These are phyloP conservation scores for Thamnidium elegans DNA, from an alignment of 192 early-diverging fungal species.

Conservation along the genomic window DNA sequence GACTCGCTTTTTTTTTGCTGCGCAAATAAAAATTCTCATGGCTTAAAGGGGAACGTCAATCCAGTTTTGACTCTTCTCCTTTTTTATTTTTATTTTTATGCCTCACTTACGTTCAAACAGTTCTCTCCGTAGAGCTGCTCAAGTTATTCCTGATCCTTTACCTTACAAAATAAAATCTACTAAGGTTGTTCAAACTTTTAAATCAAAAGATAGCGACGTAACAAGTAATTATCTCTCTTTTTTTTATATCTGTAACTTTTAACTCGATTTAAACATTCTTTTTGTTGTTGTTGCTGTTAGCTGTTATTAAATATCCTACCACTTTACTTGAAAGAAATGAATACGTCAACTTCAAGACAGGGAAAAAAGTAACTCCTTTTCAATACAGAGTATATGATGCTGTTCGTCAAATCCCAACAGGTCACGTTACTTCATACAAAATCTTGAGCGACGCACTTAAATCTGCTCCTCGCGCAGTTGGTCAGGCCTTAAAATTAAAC, in stretches of 20 bases:
- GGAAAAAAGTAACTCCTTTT: slow-evolving; percentile 61
- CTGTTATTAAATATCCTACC: slow-evolving; percentile 1
- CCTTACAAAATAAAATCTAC: no score
- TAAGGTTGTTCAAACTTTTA: no score
- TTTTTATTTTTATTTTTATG: no score
- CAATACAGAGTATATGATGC: slow-evolving; percentile 73
- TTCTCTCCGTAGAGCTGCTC: no score
- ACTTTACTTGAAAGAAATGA: slow-evolving; percentile 3
- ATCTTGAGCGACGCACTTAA: slow-evolving; percentile 56
- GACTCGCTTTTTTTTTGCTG: no score
- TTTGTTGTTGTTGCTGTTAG: not conserved
- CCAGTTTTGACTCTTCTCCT: no score
- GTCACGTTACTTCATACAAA: slow-evolving; percentile 68
- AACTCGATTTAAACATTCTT: not conserved
- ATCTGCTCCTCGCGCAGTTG: slow-evolving; percentile 64
- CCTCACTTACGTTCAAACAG: no score
- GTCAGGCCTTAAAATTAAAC: slow-evolving; percentile 63
- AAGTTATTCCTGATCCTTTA: no score
- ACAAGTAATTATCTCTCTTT: no score
- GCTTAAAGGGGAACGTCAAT: no score
- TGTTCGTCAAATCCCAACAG: slow-evolving; percentile 61
- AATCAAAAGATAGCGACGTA: no score
- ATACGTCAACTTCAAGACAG: slow-evolving; percentile 55
- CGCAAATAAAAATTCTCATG: no score
- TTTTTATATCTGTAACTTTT: not conserved